Conservation (phyloP, 1,284 basidiomycete genomes). For the Mycena citricolor region DNA sequence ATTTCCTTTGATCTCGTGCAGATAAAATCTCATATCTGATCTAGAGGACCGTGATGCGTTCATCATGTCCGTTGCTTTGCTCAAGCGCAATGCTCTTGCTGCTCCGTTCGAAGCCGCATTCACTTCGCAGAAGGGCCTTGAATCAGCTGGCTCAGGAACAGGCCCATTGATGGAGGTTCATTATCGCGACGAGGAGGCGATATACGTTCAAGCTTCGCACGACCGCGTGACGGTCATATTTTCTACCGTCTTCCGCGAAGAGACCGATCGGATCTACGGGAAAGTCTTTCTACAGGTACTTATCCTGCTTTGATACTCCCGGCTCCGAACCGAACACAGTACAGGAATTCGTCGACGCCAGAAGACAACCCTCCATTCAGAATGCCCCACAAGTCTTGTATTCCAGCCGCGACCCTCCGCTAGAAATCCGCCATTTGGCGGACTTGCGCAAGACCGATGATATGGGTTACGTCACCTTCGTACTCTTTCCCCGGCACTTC, state of each 20-base stretch:
- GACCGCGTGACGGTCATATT: slow-evolving; percentile 99
- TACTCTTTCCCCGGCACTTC: slow-evolving; percentile 97
- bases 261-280: slow-evolving; percentile 96
- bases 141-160: slow-evolving; percentile 61
- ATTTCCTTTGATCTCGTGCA: slow-evolving; percentile 3
- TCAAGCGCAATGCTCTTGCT: slow-evolving; percentile 94
- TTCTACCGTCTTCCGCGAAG: slow-evolving; percentile 95
- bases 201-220: slow-evolving; percentile 89
- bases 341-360: slow-evolving; percentile 98
- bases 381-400: slow-evolving; percentile 99
- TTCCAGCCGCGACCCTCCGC: slow-evolving; percentile 91
- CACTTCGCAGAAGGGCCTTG: slow-evolving; percentile 82
- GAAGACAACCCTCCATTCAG: slow-evolving; percentile 90
- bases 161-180: slow-evolving; percentile 91
- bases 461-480: slow-evolving; percentile 98
- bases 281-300: slow-evolving; percentile 94
- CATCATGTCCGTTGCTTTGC: slow-evolving; percentile 79
- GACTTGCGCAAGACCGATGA: slow-evolving; percentile 86
- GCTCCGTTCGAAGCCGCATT: slow-evolving; percentile 95
- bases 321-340: slow-evolving; percentile 1
- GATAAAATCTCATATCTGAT: slow-evolving; percentile 6
- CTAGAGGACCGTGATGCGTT: slow-evolving; percentile 79
- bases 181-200: slow-evolving; percentile 96
- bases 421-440: slow-evolving; percentile 89
- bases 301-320: slow-evolving; percentile 9